Conservation (phyloP, 805 yeast genomes). For the Wickerhamiella parazyma region DNA sequence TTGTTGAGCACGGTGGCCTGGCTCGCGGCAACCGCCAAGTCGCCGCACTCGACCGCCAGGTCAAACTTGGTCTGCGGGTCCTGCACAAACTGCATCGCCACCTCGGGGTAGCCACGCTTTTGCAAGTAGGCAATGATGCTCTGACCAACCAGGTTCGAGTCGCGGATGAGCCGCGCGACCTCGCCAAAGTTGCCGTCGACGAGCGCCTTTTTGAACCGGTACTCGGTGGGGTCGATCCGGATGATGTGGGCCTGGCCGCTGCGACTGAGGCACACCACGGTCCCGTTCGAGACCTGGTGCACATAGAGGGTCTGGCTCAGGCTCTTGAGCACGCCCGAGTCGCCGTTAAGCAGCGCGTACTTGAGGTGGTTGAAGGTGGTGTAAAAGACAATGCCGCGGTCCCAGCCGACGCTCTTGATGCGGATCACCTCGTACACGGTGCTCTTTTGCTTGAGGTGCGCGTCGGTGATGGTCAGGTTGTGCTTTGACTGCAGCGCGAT, state of each 20-base stretch:
- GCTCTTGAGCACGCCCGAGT: conserved; percentile 86
- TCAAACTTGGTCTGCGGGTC: conserved; percentile 95
- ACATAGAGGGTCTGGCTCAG: conserved; percentile 79
- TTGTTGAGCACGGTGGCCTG: conserved; percentile 73
- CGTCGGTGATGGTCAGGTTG: conserved; percentile 75
- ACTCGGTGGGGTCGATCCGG: conserved; percentile 88
- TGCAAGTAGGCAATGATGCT: conserved; percentile 90
- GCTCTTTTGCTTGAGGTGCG: conserved; percentile 60
- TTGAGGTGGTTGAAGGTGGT: conserved; percentile 93
- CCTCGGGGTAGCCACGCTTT: conserved; percentile 91
- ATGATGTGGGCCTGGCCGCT: conserved; percentile 69
- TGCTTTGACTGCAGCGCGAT: conserved; percentile 85
- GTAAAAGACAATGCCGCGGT: conserved; percentile 77
- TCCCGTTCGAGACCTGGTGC: conserved; percentile 49
- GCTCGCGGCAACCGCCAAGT: conserved; percentile 68
- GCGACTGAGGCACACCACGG: conserved; percentile 72
- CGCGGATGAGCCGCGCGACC: conserved; percentile 75
- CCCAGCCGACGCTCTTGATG: conserved; percentile 96
- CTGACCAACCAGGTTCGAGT: conserved; percentile 90
- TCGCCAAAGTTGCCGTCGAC: conserved; percentile 83
- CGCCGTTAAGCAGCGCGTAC: conserved; percentile 87
- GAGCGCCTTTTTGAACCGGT: conserved; percentile 85
- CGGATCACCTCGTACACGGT: conserved; percentile 93
- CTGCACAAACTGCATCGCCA: conserved; percentile 91
- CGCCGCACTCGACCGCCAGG: conserved; percentile 86